Base-by-base conservation (phyloP, 108 stramenopile genomes). In the Chaetoceros tenuissimus region DNA sequence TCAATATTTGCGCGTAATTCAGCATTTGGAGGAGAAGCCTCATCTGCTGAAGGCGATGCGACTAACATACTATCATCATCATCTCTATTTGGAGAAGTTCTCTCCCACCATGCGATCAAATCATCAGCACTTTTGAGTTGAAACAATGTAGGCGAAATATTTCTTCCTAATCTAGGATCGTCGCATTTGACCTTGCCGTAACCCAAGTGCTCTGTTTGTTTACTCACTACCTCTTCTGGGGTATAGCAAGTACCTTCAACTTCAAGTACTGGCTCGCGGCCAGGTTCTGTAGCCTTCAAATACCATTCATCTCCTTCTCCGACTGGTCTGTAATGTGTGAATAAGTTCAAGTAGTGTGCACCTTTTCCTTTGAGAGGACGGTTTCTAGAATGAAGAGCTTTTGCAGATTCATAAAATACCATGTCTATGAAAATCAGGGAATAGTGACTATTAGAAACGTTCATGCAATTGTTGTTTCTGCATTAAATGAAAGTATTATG, bases 301-400 rank as follows among this genome's bases (percentile, higher is more conserved):
- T 67, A 76, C 81, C 81, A 82, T 7, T 70, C 25, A 8, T 70
- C 71, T 0, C 31, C 53, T 60, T 87, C 79, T 17, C 55, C 77
- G 28, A 66, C 65, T 3, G 94, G 94, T 0, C 89, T 80, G 63
- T 92, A 96, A 57, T 96, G 96, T 13, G 92, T 87, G 66, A 96
- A 96, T 1, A 96, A 40, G 61, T 92, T 95, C 28, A 80, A 72
- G 62, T 86, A 97, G 24, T 63, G 69, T 1, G 57, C 51, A 24
- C 60, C 51, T 16, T 28, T 22, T 3, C 68, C 75, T 2, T 67
- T 72, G 17, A 94, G 69, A 0, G 90, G 84, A 20, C 74, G 59
- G 52, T 82, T 85, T 17, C 95, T 69, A 13, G 85, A 90, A 49
- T 95, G 95, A 19, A 96, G 53, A 48, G 82, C 81, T 31, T 84